Percentiles rank a stretch among this genome's conserved stretches.
Evolutionary conservation across 2,329 filamentous ascomycete species (phyloP).

Genomic region (Nemania sp.): DNA sequence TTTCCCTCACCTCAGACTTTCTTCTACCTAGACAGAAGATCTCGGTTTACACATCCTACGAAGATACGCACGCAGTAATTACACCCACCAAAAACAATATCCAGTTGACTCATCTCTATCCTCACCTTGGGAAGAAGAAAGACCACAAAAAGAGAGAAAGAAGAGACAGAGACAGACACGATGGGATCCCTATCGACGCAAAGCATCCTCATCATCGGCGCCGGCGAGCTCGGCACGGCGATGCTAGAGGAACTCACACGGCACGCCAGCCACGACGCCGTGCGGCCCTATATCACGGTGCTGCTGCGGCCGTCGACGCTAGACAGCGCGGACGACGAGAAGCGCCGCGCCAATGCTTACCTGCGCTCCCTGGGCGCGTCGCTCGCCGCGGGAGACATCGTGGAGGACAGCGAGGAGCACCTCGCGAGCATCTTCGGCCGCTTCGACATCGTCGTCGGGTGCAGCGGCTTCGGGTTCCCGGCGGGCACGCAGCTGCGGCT

Average conservation of each 20-base stretch:
- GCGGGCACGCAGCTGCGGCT: constrained; percentile 63
- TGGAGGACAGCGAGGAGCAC: constrained; percentile 38
- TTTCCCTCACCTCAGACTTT: too few relatives aligned
- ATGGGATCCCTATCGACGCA: constrained; percentile 11
- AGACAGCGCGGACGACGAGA: constrained; percentile 44
- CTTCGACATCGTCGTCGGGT: constrained; percentile 62
- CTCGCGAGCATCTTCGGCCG: constrained; percentile 49
- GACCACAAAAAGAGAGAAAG: too few relatives aligned
- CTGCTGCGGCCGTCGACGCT: constrained; percentile 58
- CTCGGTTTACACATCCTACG: too few relatives aligned
- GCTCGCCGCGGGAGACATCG: constrained; percentile 51
- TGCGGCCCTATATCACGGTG: constrained; percentile 49
- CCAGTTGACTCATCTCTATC: too few relatives aligned
- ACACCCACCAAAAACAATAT: too few relatives aligned
- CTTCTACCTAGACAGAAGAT: too few relatives aligned
- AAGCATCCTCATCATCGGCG: constrained; percentile 63
- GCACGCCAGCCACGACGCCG: constrained; percentile 48
- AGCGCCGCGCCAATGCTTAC: constrained; percentile 41
- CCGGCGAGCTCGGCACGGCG: constrained; percentile 66
- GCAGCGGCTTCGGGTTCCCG: constrained; percentile 63
- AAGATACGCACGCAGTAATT: too few relatives aligned
- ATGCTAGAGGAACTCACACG: constrained; percentile 56
- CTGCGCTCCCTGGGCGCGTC: constrained; percentile 46
- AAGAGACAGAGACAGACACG: too few relatives aligned
- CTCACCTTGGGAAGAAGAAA: too few relatives aligned